Conservation (phyloP, 805 yeast species). For the Sugiyamaella mastotermitis region DNA sequence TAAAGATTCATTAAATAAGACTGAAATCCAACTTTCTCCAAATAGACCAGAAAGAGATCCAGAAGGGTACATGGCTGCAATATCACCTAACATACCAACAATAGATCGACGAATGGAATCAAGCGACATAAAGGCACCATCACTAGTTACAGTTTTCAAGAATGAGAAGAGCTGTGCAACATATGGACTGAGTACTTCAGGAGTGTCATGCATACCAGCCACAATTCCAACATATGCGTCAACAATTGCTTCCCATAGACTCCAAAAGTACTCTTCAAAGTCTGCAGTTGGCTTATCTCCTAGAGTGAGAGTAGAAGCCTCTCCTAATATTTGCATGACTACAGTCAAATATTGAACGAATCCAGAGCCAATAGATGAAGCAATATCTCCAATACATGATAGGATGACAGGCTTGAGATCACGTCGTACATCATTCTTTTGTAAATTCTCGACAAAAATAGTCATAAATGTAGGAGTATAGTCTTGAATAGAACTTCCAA, state of each 20-base stretch:
- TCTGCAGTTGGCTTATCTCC: conserved; percentile 56
- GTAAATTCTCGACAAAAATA: conserved; percentile 68
- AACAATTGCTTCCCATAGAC: conserved; percentile 78
- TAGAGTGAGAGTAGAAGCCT: conserved; percentile 29
- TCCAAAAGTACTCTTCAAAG: conserved; percentile 65
- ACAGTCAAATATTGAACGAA: conserved; percentile 73
- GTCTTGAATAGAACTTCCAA: conserved; percentile 65
- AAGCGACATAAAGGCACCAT: conserved; percentile 51
- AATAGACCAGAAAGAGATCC: conserved; percentile 68
- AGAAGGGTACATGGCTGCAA: conserved; percentile 77
- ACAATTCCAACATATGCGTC: conserved; percentile 95
- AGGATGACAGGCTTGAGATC: conserved; percentile 83
- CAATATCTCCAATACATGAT: conserved; percentile 94
- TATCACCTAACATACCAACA: conserved; percentile 88
- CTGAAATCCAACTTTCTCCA: conserved; percentile 70
- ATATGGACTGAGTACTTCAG: conserved; percentile 59
- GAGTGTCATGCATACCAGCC: conserved; percentile 72
- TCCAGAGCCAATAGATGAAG: conserved; percentile 69
- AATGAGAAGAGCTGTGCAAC: conserved; percentile 67
- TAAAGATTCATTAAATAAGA: too few relatives aligned
- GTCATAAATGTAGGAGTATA: conserved; percentile 80
- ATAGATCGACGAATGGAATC: conserved; percentile 77
- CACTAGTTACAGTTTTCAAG: conserved; percentile 52
- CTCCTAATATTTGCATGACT: conserved; percentile 62
- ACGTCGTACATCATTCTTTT: conserved; percentile 60